Evolutionary conservation across 768 basidiomycete species (phyloP), one percentile per base, ranked within the genome.

Genomic region (Termitomyces sp.): DNA sequence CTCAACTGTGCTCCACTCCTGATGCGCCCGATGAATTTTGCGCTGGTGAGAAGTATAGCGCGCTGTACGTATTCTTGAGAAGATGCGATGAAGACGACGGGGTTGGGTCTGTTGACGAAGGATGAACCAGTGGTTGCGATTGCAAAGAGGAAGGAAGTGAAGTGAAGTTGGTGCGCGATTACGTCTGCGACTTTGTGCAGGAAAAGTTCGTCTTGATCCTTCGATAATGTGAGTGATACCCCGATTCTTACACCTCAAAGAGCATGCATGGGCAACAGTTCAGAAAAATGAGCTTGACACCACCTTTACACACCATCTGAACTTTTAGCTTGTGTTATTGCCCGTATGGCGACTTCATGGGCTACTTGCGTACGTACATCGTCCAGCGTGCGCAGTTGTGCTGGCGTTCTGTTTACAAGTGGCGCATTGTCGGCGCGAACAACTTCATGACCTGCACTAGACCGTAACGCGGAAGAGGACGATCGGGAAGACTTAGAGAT

Each of bases 21-120:
- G 46, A 60, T 50, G n/a, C 61, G 55, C 40, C 83, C 84, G n/a
- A 86, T 71, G 64, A 91, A 87, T 66, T 90, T 90, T 37, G 86
- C 78, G 52, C 74, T 75, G 14, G 79, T 76, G 52, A 91, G 80
- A 8, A 88, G 76, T 26, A 82, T 76, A 0, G 87, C 87, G 21
- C 86, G 82, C 51, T 85, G 80, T n/a, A 89, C 77, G 50, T 80
- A 78, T 9, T 79, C 76, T 11, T 73, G 68, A 1, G 78, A 76
- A 7, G 85, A 81, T 9, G 82, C 82, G 49, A 77, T 79, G 53
- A 91, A 74, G 53, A 89, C 72, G 12, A 91, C 72, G 3, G 77
- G 73, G 59, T 78, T 80, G 9, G 64, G 57, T 42, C 50, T 60
- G 1, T 56, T 59, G 7, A 54, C 42, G 2, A 75, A 41, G 57